These are phyloP conservation scores for Aspergillus sp. DNA, from an alignment of 2,329 filamentous ascomycete species.

Conservation along the genomic window DNA sequence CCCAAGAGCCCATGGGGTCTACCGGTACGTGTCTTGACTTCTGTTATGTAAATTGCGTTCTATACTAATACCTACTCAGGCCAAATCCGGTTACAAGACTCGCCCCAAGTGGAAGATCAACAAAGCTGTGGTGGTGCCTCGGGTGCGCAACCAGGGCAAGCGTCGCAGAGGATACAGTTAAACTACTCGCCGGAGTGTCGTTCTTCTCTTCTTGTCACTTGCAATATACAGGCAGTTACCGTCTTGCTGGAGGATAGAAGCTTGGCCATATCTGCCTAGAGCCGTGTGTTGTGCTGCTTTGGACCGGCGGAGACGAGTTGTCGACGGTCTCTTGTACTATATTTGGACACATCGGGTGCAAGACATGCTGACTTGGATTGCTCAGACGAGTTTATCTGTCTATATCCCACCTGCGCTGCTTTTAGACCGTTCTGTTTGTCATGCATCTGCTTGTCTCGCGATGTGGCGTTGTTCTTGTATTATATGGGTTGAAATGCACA, in stretches of 20 bases:
- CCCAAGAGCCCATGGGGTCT: conserved; percentile 96
- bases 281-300: conserved; percentile 1
- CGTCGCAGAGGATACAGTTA: conserved; percentile 65
- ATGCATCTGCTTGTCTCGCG: conserved; percentile 6
- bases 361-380: conserved; percentile 5
- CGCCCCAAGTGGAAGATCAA: conserved; percentile 84
- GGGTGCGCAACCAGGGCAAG: conserved; percentile 88
- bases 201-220: conserved; percentile 2
- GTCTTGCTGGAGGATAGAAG: background rate
- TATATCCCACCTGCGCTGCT: conserved; percentile 4
- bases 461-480: conserved; percentile 20
- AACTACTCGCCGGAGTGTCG: conserved; percentile 5
- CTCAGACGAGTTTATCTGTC: conserved; percentile 1
- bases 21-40: conserved; percentile 63
- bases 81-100: conserved; percentile 75
- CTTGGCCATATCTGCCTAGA: background rate
- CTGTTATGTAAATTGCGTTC: conserved; percentile 6
- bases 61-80: conserved; percentile 32
- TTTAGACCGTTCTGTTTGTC: conserved; percentile 7
- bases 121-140: conserved; percentile 81
- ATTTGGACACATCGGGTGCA: conserved; percentile 10
- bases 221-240: conserved; percentile 1
- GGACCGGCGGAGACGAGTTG: conserved; percentile 1
- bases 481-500: conserved; percentile 12
- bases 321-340: conserved; percentile 17